A percentile compares a stretch with the other conserved stretches of the same genome.
These are phyloP conservation scores for Ogataea hybrid DNA, from an alignment of 1,139 yeast genomes.

Conservation along the genomic window DNA sequence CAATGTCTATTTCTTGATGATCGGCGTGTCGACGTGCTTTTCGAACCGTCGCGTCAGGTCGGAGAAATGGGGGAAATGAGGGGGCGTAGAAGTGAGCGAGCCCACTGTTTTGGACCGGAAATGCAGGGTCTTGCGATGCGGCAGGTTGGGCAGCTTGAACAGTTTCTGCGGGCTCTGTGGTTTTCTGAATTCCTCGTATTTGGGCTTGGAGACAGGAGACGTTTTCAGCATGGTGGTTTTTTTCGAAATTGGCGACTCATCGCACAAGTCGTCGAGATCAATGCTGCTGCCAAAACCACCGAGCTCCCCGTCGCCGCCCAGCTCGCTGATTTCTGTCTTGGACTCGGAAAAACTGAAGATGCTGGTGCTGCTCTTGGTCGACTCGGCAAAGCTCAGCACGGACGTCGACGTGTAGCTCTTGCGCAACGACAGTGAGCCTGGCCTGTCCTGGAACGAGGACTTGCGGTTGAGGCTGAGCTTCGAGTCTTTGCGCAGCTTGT, in stretches of 20 bases:
- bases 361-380: slow-evolving; percentile 13
- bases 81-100: slow-evolving; percentile 16
- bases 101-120: slow-evolving; percentile 29
- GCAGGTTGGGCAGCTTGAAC: slow-evolving; percentile 23
- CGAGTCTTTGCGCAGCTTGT: slow-evolving; percentile 59
- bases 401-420: slow-evolving; percentile 18
- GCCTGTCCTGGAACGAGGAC: slow-evolving; percentile 15
- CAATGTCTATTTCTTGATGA: slow-evolving; percentile 18
- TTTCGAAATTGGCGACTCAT: slow-evolving; percentile 22
- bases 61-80: slow-evolving; percentile 13
- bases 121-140: slow-evolving; percentile 22
- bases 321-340: background rate
- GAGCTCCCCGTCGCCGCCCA: slow-evolving; percentile 13
- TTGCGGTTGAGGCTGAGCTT: slow-evolving; percentile 40
- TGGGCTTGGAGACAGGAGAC: slow-evolving; percentile 4
- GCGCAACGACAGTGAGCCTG: slow-evolving; percentile 12
- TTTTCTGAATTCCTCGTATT: slow-evolving; percentile 1
- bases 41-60: slow-evolving; percentile 18
- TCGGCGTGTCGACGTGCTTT: slow-evolving; percentile 30
- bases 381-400: slow-evolving; percentile 20
- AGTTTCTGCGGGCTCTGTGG: slow-evolving; percentile 7
- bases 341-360: slow-evolving; percentile 8
- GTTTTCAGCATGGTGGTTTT: slow-evolving; percentile 13
- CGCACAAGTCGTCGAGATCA: slow-evolving; percentile 25
- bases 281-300: slow-evolving; percentile 20